These are phyloP conservation scores for Pseudoturritis turrita DNA, from an alignment of 345 rosid species.

Conservation along the genomic window DNA sequence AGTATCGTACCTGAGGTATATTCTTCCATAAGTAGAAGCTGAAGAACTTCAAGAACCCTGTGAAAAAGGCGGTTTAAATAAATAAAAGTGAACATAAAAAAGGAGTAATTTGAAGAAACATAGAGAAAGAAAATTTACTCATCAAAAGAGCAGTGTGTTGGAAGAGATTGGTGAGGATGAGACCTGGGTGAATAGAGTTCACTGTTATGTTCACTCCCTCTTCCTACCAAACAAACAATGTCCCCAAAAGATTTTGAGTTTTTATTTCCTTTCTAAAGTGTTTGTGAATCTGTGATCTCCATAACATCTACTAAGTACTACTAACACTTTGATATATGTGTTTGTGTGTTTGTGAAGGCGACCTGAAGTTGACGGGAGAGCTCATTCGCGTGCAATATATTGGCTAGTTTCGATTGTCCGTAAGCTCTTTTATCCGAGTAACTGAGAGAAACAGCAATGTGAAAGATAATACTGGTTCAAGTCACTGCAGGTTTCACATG, in stretches of 20 bases:
- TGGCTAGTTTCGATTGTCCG: slow-evolving; percentile 93
- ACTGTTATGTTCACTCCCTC: slow-evolving; percentile 76
- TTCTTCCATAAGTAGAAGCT: slow-evolving; percentile 74
- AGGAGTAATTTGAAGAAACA: background rate
- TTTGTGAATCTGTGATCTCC: slow-evolving; percentile 13
- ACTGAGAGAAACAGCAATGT: slow-evolving; percentile 30
- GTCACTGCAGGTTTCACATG: background rate
- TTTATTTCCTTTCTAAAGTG: background rate
- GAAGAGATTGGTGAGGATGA: slow-evolving; percentile 86
- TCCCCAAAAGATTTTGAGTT: background rate
- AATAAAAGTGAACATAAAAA: background rate
- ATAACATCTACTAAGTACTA: background rate
- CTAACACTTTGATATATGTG: background rate
- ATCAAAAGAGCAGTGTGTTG: slow-evolving; percentile 51
- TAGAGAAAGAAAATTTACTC: slow-evolving; percentile 43
- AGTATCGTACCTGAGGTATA: slow-evolving; percentile 65
- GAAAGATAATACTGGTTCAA: background rate
- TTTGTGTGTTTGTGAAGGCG: background rate
- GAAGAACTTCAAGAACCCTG: slow-evolving; percentile 60
- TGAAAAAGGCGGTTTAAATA: background rate
- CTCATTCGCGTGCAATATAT: slow-evolving; percentile 78
- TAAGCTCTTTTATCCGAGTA: slow-evolving; percentile 85
- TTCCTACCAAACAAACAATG: slow-evolving; percentile 42
- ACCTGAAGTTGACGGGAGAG: slow-evolving; percentile 87
- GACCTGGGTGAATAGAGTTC: slow-evolving; percentile 90